Base-by-base conservation (phyloP, 768 basidiomycete genomes). In the Hericium rajendrae region DNA sequence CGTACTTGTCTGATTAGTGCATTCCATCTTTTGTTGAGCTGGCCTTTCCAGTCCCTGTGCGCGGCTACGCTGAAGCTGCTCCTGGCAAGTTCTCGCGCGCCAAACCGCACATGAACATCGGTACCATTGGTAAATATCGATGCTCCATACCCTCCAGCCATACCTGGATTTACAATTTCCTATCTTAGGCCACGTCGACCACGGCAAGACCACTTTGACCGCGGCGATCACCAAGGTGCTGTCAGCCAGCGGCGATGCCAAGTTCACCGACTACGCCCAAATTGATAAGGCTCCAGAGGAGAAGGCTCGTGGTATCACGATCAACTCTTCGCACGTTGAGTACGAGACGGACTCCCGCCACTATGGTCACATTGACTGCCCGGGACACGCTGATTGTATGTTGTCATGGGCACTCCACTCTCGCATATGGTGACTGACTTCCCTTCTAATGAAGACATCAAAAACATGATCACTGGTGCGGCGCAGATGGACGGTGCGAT, bases 261-360 rank as follows among this genome's bases (percentile, higher is more conserved):
- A 78, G 69, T 98, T 99, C 75, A 91, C 94, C 61, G 94, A 94
- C 79, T 99, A 99, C 77, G 83, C 79, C 51, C 85, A 93, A 73
- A 99, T 99, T 66, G 97, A 99, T 88, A 97, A 91, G 78, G 97
- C 97, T 9, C 97, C 97, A 2, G 97, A 99, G 74, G 97, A 99
- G 77, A 95, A 93, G 74, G 95, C 95, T 60, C 91, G 97, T 70
- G 97, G 97, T 73, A 99, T 99, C 74, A 99, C 97, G 60, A 99
- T 99, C 73, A 94, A 95, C 73, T 95, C 97, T 20, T 84, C 97
- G 53, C 97, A 99, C 70, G 94, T 99, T 70, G 97, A 99, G 71
- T 99, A 99, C 70, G 94, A 98, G 78, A 95, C 95, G 38, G 76
- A 76, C 16, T 76, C 71, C 39, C 83, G 95, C 56, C 95, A 97